Evolutionary conservation across 164 flowering plant species (phyloP).

Genomic region (Berberis thunbergii): DNA sequence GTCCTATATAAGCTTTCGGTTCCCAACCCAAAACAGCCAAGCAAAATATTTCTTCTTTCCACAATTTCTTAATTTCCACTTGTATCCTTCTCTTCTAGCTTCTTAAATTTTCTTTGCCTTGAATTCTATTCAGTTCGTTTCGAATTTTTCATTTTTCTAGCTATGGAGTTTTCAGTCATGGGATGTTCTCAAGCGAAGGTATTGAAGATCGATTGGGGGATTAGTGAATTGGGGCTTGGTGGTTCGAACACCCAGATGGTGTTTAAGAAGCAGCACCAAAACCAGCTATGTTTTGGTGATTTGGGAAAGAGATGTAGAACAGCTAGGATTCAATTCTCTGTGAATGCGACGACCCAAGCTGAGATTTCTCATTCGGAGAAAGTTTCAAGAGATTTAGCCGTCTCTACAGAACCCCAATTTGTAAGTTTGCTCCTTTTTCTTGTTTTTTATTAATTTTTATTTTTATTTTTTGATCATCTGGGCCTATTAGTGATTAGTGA

Average conservation of each 20-base stretch:
- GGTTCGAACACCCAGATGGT: conserved; percentile 8
- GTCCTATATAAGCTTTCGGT: no score
- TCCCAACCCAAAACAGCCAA: no score
- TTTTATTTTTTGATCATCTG: no score
- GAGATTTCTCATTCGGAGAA: conserved; percentile 12
- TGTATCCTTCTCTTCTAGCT: not conserved
- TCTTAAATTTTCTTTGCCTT: no score
- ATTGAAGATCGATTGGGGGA: conserved; percentile 11
- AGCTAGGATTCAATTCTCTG: conserved; percentile 19
- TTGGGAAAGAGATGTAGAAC: conserved; percentile 15
- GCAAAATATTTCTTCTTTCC: no score
- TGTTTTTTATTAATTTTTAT: no score
- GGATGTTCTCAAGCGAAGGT: conserved; percentile 33
- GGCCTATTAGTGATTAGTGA: no score
- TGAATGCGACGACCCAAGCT: conserved; percentile 21
- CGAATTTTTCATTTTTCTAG: not conserved
- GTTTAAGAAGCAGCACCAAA: not conserved
- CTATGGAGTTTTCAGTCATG: conserved; percentile 54
- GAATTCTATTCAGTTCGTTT: no score
- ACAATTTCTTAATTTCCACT: not conserved
- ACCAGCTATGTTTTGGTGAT: conserved; percentile 18
- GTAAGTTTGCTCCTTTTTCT: no score
- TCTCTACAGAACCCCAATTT: no score
- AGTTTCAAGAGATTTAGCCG: conserved; percentile 1
- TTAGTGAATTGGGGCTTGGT: conserved; percentile 21